Evolutionary conservation across 2,329 filamentous ascomycete genomes (phyloP), one percentile per base, ranked within the genome.

Genomic region (Beauveria australis): DNA sequence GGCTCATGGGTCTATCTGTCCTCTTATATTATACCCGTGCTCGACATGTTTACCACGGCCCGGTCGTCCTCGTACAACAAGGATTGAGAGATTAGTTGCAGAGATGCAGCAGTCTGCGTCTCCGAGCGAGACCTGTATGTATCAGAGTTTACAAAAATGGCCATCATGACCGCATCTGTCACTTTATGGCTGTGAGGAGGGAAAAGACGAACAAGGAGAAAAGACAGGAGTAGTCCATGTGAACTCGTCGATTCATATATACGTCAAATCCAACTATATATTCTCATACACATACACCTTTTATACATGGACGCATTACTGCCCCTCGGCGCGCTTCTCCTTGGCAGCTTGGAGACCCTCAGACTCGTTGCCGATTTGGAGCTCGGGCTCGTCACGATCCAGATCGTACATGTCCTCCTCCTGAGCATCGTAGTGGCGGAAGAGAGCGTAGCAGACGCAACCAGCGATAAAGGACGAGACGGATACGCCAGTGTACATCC

Each of bases 401-500:
- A 76, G 65, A 3, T 72, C 73, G 28, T 74, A 74, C 72, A 75
- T 74, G 61, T 69, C 66, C 51, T 76, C 74, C 63, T 76, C 74
- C 19, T 72, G 63, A 0, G 61, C 64, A 62, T 76, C 74, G 28
- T 76, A 76, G 63, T 75, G 73, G 53, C 69, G 69, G 69, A 74
- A 76, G 3, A 70, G 61, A 56, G 59, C 55, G 71, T 76, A 86
- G 72, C 88, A 88, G 60, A 81, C 63, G 33, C 76, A 72, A 24
- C 81, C 81, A 3, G 78, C 75, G 2, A 75, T 30, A 58, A 78
- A 77, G 1, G 81, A 79, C 18, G 77, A 76, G 58, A 73, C 67
- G 5, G 78, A 79, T n/a, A 88, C 72, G 22, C 81, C 82, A 26
- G 77, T 76, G 66, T 88, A 89, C 78, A 89, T 81, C 84, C 85